Evolutionary conservation across 768 basidiomycete genomes (phyloP), one percentile per base, ranked within the genome.

Genomic region (Cystofilobasidium ferigula): DNA sequence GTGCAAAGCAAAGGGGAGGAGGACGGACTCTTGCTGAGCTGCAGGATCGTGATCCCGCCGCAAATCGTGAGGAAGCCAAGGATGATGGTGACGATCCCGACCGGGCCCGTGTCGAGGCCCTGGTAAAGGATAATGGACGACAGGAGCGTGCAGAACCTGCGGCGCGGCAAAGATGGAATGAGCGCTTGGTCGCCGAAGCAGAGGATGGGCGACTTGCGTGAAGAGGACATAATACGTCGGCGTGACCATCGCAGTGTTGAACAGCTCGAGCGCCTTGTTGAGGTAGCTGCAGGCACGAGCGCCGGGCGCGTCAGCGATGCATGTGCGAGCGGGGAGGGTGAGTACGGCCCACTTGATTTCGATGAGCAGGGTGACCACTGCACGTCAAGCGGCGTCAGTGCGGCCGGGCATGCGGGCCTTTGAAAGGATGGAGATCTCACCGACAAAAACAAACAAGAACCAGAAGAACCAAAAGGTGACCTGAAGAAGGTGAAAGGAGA

Each of bases 321-420:
- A 40, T 16, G 40, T 43, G 34, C 79, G 79, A 77, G 94, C 92
- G 81, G 91, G 97, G 48, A 95, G 78, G 62, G 90, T 93, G 68
- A 97, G 83, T n/a, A 92, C 97, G 67, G 97, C 81, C 78, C 90
- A 98, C 77, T 88, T 93, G 72, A 97, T 88, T 75, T 97, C 94
- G 65, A 85, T 85, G 84, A 90, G 73, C 22, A 98, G 80, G 0
- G 94, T 97, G 22, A 88, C 77, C 43, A 84, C 45, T 47, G 22
- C 76, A 94, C 91, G 74, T 90, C 94, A 64, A 74, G 10, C 35
- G 32, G 59, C 16, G 22, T n/a, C 45, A 47, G 22, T 24, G 35
- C 22, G 12, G 18, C 45, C 28, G 6, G 28, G 48, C n/a, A 22
- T 48, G n/a, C 59, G 43, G 14, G 36, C 12, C 8, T 22, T 22